Conservation (phyloP, 345 rosid species). For the Pugionium cornutum region DNA sequence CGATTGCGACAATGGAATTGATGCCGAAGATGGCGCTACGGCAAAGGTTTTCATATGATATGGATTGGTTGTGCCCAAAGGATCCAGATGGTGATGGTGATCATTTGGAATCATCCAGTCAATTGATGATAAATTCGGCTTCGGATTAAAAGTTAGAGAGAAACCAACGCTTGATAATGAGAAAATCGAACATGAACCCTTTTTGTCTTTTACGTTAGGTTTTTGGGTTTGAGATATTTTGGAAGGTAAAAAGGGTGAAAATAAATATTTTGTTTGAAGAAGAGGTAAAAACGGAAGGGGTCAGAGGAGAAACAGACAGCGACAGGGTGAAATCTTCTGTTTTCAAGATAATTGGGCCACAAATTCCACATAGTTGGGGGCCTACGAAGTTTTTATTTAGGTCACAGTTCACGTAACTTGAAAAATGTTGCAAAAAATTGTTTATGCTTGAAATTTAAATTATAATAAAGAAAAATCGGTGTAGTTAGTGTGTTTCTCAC, state of each 20-base stretch:
- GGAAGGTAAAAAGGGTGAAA: conserved; percentile 16
- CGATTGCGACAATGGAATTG: conserved; percentile 38
- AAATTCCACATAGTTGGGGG: not conserved
- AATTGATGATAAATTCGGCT: not conserved
- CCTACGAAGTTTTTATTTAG: not conserved
- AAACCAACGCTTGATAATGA: not conserved
- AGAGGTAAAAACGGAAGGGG: not conserved
- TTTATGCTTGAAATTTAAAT: too few species aligned
- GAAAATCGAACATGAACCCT: conserved; percentile 8
- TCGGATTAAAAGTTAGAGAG: not conserved
- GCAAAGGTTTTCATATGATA: conserved; percentile 37
- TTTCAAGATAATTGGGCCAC: conserved; percentile 20
- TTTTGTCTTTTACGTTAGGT: not conserved
- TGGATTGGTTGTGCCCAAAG: conserved; percentile 41
- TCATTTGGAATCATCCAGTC: conserved; percentile 38
- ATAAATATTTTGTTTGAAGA: not conserved
- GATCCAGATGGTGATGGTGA: conserved; percentile 38
- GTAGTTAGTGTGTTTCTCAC: too few species aligned
- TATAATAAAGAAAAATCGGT: not conserved
- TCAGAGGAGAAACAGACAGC: not conserved
- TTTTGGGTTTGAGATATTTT: conserved; percentile 33
- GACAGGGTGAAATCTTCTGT: too few species aligned
- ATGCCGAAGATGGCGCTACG: conserved; percentile 37
- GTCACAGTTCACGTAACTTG: not conserved
- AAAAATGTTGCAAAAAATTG: not conserved